phyloP scores from a whole-genome alignment of 2,329 filamentous ascomycete species.

The Lithohypha guttulata region DNA sequence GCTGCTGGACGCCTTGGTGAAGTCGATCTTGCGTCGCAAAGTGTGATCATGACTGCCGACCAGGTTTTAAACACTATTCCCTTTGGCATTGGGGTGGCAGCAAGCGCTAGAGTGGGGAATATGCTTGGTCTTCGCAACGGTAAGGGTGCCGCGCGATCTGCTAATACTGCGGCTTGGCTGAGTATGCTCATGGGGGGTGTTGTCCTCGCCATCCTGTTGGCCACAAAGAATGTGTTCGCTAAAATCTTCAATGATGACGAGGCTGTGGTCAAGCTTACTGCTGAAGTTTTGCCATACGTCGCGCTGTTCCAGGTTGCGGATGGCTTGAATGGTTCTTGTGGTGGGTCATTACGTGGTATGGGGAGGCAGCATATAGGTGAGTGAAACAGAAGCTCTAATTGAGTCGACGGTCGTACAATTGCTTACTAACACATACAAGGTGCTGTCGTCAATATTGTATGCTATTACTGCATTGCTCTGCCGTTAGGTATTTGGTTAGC shows the following conservation, averaged over 20 bases:
- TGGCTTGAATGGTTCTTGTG: conserved; percentile 74
- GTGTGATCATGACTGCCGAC: conserved; percentile 81
- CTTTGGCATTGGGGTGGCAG: conserved; percentile 75
- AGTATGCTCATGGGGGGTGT: conserved; percentile 57
- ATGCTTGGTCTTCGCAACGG: conserved; percentile 60
- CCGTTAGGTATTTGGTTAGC: conserved; percentile 76
- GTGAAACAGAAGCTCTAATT: no score
- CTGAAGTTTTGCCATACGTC: conserved; percentile 74
- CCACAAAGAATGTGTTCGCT: conserved; percentile 61
- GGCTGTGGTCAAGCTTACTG: conserved; percentile 60
- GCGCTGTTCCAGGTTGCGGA: conserved; percentile 86
- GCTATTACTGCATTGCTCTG: conserved; percentile 73
- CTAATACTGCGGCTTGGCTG: conserved; percentile 64
- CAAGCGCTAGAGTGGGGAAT: conserved; percentile 68
- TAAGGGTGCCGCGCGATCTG: conserved; percentile 56
- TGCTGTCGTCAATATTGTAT: conserved; percentile 67
- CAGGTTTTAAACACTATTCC: conserved; percentile 78
- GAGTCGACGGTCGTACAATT: no score
- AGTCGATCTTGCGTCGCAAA: conserved; percentile 68
- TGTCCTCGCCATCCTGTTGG: conserved; percentile 60
- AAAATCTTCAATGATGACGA: conserved; percentile 72
- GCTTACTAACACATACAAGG: no score
- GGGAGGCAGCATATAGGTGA: conserved; percentile 79
- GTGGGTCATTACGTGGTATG: conserved; percentile 71
- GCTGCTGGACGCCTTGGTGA: conserved; percentile 72